These are phyloP conservation scores for Artemisia princeps DNA, from an alignment of 140 eudicot species.

Conservation along the genomic window DNA sequence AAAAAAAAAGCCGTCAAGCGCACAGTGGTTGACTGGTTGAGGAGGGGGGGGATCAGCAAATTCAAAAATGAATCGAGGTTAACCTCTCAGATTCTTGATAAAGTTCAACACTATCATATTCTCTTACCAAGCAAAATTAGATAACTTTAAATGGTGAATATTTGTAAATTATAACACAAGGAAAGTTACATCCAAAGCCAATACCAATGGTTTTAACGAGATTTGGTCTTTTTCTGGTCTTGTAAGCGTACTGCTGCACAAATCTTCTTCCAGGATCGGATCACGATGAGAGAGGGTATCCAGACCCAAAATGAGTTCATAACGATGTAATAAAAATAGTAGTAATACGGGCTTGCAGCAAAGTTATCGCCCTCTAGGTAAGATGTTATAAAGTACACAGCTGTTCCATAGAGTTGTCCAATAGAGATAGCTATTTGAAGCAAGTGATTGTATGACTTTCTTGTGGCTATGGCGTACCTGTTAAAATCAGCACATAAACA, in stretches of 20 bases:
- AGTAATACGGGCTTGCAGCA: constrained; percentile 44
- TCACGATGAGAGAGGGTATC: constrained; percentile 58
- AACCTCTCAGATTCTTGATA: constrained; percentile 10
- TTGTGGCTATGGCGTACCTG: constrained; percentile 86
- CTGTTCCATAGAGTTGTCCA: constrained; percentile 86
- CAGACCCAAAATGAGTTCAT: constrained; percentile 73
- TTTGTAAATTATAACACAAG: constrained; percentile 21
- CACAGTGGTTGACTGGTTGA: too few species aligned
- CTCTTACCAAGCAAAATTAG: constrained; percentile 14
- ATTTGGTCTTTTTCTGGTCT: constrained; percentile 59
- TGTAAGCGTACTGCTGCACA: constrained; percentile 47
- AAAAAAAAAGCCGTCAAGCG: too few species aligned
- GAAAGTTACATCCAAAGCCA: constrained; percentile 6
- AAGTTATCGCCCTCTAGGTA: constrained; percentile 75
- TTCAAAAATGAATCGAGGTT: constrained; percentile 19
- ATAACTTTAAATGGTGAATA: constrained; percentile 4
- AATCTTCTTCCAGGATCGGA: constrained; percentile 84
- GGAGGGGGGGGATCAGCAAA: too few species aligned
- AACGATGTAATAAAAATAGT: constrained; percentile 56
- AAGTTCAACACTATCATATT: constrained; percentile 15
- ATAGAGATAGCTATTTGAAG: constrained; percentile 71
- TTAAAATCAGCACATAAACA: constrained; percentile 16
- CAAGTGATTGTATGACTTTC: constrained; percentile 63
- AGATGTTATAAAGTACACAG: constrained; percentile 67
- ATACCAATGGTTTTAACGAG: constrained; percentile 27